Base-by-base conservation (phyloP, 2,329 filamentous ascomycete species). In the Aspergillus aculeatinus region DNA sequence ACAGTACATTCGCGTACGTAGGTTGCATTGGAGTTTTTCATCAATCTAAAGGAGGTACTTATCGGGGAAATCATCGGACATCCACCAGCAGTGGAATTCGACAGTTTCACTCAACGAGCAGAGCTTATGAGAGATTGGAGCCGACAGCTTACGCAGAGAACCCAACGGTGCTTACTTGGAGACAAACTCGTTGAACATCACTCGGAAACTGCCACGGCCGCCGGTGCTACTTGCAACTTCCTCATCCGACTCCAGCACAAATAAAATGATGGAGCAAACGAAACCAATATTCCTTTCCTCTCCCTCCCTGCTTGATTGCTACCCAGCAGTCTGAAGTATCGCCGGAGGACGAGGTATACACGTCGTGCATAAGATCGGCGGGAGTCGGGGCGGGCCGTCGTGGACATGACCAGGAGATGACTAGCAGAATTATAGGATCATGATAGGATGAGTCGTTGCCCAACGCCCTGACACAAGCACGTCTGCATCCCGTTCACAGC, bases 321-420 rank as follows among this genome's bases (percentile, higher is more conserved):
- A 35, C 11, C 33, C 33, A 35, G 33, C 33, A 35, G 16, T 54
- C 51, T 14, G 42, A 59, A 50, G 27, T 47, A 44, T 57, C 39
- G 54, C 52, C 61, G 59, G 54, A 44, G 62, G 54, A 63, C 60
- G 29, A 60, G 52, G 48, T 52, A 48, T 65, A 66, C 62, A 62
- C 64, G 58, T 69, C 63, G 64, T 69, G 68, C 68, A 69, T 68
- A 65, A 68, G 68, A 70, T 70, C 68, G 65, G 65, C 67, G 68
- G 68, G 67, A 69, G 67, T 67, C 68, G 69, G 69, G 58, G 67
- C 68, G 68, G 67, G 56, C 68, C 67, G 69, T 68, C 65, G 60
- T 69, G 62, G 66, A 67, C 65, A 65, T 68, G 61, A 58, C 59
- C 66, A 62, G 63, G 62, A 65, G 63, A 64, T 61, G 65, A 65